Evolutionary conservation across 2,329 filamentous ascomycete species (phyloP).

Genomic region (Colletotrichum euphorbiae): DNA sequence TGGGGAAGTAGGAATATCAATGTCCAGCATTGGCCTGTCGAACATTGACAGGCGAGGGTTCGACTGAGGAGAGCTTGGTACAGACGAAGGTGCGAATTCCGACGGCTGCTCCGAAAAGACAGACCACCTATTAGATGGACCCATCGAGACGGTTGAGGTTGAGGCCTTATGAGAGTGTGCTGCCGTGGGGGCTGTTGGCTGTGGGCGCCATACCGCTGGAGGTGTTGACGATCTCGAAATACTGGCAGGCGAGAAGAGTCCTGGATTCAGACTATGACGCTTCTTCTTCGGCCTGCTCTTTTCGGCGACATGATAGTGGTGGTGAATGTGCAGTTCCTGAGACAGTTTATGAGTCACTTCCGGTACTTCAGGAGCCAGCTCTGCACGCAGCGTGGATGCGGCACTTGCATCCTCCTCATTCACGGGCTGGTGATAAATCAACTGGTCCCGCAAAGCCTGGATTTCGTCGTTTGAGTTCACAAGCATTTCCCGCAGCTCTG

Average conservation of each 20-base stretch:
- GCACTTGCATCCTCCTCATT: slow-evolving; percentile 55
- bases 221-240: slow-evolving; percentile 56
- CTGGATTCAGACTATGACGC: slow-evolving; percentile 71
- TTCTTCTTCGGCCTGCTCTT: slow-evolving; percentile 78
- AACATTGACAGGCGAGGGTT: slow-evolving; percentile 81
- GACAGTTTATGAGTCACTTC: slow-evolving; percentile 57
- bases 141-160: slow-evolving; percentile 58
- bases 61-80: slow-evolving; percentile 84
- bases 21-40: slow-evolving; percentile 75
- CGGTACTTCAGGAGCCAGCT: slow-evolving; percentile 66
- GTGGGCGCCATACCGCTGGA: slow-evolving; percentile 52
- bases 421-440: slow-evolving; percentile 81
- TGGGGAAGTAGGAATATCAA: slow-evolving; percentile 83
- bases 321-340: slow-evolving; percentile 90
- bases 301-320: slow-evolving; percentile 84
- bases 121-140: slow-evolving; percentile 70
- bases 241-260: slow-evolving; percentile 69
- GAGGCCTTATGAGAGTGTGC: slow-evolving; percentile 61
- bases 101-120: slow-evolving; percentile 69
- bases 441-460: slow-evolving; percentile 83
- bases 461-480: slow-evolving; percentile 95
- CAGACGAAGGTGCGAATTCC: slow-evolving; percentile 76
- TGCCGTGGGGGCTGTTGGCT: slow-evolving; percentile 54
- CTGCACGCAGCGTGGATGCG: slow-evolving; percentile 73
- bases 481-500: slow-evolving; percentile 91